Evolutionary conservation across 768 basidiomycete species (phyloP).

Genomic region (Paxillus rubicundulus): DNA sequence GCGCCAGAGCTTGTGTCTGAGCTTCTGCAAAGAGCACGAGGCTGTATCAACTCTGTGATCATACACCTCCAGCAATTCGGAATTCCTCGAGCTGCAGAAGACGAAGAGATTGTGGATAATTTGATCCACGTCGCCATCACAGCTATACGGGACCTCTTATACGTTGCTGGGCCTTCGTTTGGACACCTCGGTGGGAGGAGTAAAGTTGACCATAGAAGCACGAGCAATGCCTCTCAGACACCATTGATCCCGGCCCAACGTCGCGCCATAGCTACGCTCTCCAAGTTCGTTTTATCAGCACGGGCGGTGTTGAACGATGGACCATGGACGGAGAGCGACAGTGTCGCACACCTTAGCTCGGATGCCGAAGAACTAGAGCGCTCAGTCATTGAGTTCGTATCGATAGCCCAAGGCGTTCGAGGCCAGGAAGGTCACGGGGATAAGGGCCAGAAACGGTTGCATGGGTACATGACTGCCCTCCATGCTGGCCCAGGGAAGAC

Average conservation of each 20-base stretch:
- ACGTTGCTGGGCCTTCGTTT: constrained; percentile 55
- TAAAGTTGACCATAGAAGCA: constrained; percentile 17
- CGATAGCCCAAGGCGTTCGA: constrained; percentile 52
- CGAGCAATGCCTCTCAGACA: constrained; percentile 45
- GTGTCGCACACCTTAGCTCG: constrained; percentile 51
- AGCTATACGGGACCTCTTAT: constrained; percentile 69
- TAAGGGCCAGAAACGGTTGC: constrained; percentile 33
- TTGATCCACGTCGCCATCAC: constrained; percentile 59
- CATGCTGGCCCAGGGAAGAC: constrained; percentile 40
- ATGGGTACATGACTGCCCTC: constrained; percentile 36
- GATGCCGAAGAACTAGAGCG: constrained; percentile 74
- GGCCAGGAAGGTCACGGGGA: constrained; percentile 17
- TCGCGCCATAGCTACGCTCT: constrained; percentile 82
- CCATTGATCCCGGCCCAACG: constrained; percentile 74
- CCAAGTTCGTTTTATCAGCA: constrained; percentile 82
- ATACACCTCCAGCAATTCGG: constrained; percentile 53
- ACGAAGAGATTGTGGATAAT: constrained; percentile 57
- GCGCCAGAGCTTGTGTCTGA: constrained; percentile 57
- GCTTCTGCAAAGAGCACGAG: constrained; percentile 53
- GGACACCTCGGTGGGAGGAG: constrained; percentile 51
- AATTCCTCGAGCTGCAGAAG: constrained; percentile 45
- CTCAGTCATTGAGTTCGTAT: constrained; percentile 63
- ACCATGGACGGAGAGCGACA: constrained; percentile 22
- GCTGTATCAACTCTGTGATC: constrained; percentile 59
- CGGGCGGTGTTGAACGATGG: constrained; percentile 65